Evolutionary conservation across 306 rosid species (phyloP).

Genomic region (Gynostemma pentaphyllum): DNA sequence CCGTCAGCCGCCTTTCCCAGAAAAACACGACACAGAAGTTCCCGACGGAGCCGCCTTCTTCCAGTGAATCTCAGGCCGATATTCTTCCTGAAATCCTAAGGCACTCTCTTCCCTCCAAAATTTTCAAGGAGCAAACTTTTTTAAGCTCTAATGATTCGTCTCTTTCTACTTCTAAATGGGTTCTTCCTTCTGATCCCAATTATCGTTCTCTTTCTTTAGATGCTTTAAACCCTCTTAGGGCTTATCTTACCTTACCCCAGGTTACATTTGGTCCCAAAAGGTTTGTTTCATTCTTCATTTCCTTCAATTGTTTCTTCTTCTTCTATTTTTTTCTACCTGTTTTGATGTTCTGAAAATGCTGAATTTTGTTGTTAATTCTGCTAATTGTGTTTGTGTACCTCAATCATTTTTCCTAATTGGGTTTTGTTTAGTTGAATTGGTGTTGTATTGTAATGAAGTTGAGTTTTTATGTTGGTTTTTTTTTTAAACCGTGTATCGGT

Average conservation of each 20-base stretch:
- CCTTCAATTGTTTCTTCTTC: background rate
- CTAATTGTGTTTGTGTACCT: constrained; percentile 1
- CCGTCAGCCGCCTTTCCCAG: constrained; percentile 41
- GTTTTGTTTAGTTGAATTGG: background rate
- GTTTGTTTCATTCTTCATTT: constrained; percentile 15
- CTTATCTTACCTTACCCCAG: constrained; percentile 63
- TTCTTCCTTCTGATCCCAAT: constrained; percentile 34
- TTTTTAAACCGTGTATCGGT: no score
- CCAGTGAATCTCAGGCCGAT: constrained; percentile 36
- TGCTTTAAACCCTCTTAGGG: constrained; percentile 64
- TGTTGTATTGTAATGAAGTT: no score
- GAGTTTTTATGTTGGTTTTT: no score
- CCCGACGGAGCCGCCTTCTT: constrained; percentile 8
- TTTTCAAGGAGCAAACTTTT: constrained; percentile 22
- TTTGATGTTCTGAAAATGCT: background rate
- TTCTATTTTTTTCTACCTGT: background rate
- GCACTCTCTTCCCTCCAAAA: constrained; percentile 63
- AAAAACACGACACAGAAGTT: constrained; percentile 24
- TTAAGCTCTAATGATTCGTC: constrained; percentile 11
- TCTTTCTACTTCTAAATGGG: constrained; percentile 74
- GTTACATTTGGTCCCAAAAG: constrained; percentile 90
- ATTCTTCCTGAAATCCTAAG: constrained; percentile 74
- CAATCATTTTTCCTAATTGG: background rate
- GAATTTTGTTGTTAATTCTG: background rate
- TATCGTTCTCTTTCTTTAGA: constrained; percentile 29